Conservation (phyloP, 116 monocot genomes). For the Cymodocea nodosa region DNA sequence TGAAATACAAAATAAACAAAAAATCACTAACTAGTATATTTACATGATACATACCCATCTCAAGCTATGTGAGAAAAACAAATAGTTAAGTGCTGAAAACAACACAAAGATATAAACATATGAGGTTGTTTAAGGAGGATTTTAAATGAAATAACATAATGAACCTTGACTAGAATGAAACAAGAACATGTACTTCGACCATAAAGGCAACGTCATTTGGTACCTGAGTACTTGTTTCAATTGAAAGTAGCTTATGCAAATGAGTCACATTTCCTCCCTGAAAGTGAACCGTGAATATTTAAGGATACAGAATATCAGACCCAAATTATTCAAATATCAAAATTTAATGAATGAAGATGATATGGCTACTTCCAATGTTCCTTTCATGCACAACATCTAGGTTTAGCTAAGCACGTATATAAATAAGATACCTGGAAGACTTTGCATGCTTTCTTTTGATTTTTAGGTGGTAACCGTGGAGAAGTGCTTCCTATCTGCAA, state of each 20-base stretch:
- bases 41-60: too few relatives aligned
- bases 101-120: too few relatives aligned
- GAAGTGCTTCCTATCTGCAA: constrained; percentile 62
- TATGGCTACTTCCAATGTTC: too few relatives aligned
- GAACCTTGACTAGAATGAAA: background rate
- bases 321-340: too few relatives aligned
- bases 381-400: background rate
- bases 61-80: too few relatives aligned
- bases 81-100: too few relatives aligned
- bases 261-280: constrained; percentile 94
- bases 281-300: constrained; percentile 10
- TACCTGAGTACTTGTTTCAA: constrained; percentile 94
- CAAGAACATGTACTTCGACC: background rate
- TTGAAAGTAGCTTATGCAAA: constrained; percentile 78
- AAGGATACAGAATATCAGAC: background rate
- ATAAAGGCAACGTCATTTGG: background rate
- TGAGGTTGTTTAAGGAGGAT: too few relatives aligned
- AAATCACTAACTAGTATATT: too few relatives aligned
- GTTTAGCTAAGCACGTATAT: background rate
- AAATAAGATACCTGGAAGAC: constrained; percentile 77
- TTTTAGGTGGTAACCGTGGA: constrained; percentile 31
- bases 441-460: constrained; percentile 36
- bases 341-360: too few relatives aligned
- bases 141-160: background rate
- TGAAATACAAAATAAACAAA: too few relatives aligned